These are phyloP conservation scores for Nakaseomyces delphensis DNA, from an alignment of 1,139 yeast genomes.

Conservation along the genomic window DNA sequence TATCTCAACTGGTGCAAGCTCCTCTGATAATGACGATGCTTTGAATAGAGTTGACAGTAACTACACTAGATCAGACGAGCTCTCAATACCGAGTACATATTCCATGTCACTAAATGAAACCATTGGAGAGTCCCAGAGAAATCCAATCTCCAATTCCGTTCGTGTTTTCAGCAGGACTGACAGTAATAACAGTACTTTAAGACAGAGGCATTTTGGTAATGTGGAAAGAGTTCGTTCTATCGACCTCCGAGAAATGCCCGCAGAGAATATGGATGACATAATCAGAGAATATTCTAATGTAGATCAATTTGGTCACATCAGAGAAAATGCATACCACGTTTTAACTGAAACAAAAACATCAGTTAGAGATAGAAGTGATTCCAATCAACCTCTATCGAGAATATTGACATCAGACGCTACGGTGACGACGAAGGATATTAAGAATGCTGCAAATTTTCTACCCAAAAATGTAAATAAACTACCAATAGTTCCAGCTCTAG, in stretches of 20 bases:
- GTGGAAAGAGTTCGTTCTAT: constrained; percentile 8
- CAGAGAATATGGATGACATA: constrained; percentile 41
- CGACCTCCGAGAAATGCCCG: constrained; percentile 8
- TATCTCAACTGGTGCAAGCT: constrained; percentile 5
- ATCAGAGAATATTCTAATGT: constrained; percentile 54
- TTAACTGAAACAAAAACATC: constrained; percentile 1
- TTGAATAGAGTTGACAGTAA: background rate
- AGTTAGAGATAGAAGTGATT: background rate
- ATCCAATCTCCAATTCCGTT: background rate
- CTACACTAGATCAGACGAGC: background rate
- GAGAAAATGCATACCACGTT: constrained; percentile 14
- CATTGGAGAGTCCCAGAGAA: background rate
- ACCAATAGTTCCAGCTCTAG: constrained; percentile 11
- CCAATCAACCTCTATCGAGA: constrained; percentile 10
- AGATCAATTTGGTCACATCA: constrained; percentile 26
- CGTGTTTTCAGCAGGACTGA: background rate
- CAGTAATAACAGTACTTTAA: background rate
- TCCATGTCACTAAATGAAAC: background rate
- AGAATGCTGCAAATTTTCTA: constrained; percentile 10
- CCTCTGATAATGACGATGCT: background rate
- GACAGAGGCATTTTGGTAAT: constrained; percentile 7
- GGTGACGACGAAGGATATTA: constrained; percentile 13
- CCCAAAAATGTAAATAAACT: constrained; percentile 10
- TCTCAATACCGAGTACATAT: constrained; percentile 1
- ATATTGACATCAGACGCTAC: constrained; percentile 21